phyloP scores from a whole-genome alignment of 2,329 filamentous ascomycete species.

The Hypoxylon sp. region DNA sequence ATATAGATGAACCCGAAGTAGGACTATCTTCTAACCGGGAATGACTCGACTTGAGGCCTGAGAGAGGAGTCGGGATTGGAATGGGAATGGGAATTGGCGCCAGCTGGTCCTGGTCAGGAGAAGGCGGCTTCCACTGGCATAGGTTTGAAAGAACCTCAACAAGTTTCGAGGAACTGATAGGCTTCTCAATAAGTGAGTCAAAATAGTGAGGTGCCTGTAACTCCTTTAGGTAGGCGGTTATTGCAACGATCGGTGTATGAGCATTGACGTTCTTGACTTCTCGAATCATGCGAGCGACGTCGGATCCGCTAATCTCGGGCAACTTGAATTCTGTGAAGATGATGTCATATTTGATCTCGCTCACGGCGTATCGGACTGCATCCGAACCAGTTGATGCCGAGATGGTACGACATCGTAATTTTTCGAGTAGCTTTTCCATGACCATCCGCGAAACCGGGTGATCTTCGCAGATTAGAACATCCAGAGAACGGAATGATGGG shows the following conservation, averaged over 20 bases:
- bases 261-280: constrained; percentile 96
- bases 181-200: constrained; percentile 94
- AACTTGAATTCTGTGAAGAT: constrained; percentile 98
- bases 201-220: constrained; percentile 95
- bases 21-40: constrained; percentile 81
- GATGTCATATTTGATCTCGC: constrained; percentile 98
- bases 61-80: constrained; percentile 68
- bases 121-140: constrained; percentile 92
- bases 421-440: constrained; percentile 98
- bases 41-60: constrained; percentile 73
- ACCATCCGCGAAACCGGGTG: constrained; percentile 96
- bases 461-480: constrained; percentile 96
- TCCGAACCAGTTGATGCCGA: constrained; percentile 91
- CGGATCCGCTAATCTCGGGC: constrained; percentile 92
- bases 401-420: constrained; percentile 93
- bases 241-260: constrained; percentile 93
- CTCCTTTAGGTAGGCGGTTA: constrained; percentile 98
- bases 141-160: constrained; percentile 87
- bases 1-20: constrained; percentile 79
- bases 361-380: constrained; percentile 91
- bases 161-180: constrained; percentile 90
- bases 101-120: constrained; percentile 58
- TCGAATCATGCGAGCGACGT: constrained; percentile 96
- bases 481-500: constrained; percentile 88
- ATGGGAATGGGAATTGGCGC: constrained; percentile 60